A percentile compares a stretch with the other conserved stretches of the same genome.
Conservation (phyloP, 192 early-diverging fungal genomes). For the Coemansia asiatica region DNA sequence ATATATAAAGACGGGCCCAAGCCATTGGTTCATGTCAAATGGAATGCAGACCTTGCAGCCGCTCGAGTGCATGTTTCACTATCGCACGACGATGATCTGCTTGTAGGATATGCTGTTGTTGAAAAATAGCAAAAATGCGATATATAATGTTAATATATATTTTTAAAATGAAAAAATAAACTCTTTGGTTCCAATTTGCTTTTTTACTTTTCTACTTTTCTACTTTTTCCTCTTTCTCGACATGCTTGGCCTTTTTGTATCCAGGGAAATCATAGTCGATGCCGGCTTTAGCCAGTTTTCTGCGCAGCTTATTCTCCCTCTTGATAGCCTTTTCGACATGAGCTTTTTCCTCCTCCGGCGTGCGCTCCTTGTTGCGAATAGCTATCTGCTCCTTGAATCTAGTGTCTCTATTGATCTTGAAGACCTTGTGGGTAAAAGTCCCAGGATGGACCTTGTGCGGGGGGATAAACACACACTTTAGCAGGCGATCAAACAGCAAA, state of each 20-base stretch:
- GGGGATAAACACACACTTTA: slow-evolving; percentile 77
- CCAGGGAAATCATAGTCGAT: slow-evolving; percentile 91
- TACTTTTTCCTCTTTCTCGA: slow-evolving; percentile 11
- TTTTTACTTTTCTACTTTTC: not conserved
- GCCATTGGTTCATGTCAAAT: slow-evolving; percentile 16
- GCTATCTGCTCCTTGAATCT: slow-evolving; percentile 31
- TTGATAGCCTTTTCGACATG: slow-evolving; percentile 55
- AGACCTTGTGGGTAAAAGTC: slow-evolving; percentile 64
- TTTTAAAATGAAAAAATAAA: slow-evolving; percentile 5
- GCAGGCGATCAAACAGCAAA: slow-evolving; percentile 72
- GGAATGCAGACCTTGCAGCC: slow-evolving; percentile 8
- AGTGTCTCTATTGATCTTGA: not conserved
- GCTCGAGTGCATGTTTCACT: slow-evolving; percentile 27
- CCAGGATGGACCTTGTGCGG: slow-evolving; percentile 71
- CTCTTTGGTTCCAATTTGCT: not conserved
- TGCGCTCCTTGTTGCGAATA: slow-evolving; percentile 57
- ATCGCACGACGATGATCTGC: slow-evolving; percentile 33
- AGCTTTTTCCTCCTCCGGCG: slow-evolving; percentile 48
- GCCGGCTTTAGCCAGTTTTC: slow-evolving; percentile 65
- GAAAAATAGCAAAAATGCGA: not conserved
- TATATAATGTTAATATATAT: not conserved
- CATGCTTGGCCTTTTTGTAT: slow-evolving; percentile 58
- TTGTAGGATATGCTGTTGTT: slow-evolving; percentile 32
- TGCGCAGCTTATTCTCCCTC: slow-evolving; percentile 63
- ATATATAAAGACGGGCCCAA: slow-evolving; percentile 21